These are phyloP conservation scores for Wickerhamiella brachini DNA, from an alignment of 805 yeast genomes.

Conservation along the genomic window DNA sequence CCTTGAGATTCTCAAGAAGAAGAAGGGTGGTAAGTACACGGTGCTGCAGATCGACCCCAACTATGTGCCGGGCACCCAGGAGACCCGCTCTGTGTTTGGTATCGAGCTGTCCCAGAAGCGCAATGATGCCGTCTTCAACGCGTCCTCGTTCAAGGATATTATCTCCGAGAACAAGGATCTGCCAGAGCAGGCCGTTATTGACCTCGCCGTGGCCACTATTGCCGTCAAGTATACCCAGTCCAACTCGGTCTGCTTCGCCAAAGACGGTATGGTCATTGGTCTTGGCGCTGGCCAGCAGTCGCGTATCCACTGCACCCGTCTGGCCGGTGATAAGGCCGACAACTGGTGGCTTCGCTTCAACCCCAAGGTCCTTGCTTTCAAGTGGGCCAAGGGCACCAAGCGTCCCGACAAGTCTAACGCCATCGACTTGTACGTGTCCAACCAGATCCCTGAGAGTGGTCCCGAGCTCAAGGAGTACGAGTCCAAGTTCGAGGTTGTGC, in stretches of 20 bases:
- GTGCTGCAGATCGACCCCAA: slow-evolving; percentile 92
- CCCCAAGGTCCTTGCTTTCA: slow-evolving; percentile 79
- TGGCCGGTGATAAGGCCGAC: slow-evolving; percentile 98
- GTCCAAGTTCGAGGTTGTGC: slow-evolving; percentile 71
- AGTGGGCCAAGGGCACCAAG: slow-evolving; percentile 97
- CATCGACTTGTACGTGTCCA: slow-evolving; percentile 83
- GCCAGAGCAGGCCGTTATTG: slow-evolving; percentile 85
- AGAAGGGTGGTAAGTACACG: slow-evolving; percentile 96
- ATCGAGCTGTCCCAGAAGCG: slow-evolving; percentile 91
- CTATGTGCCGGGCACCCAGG: slow-evolving; percentile 66
- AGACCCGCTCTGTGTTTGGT: slow-evolving; percentile 93
- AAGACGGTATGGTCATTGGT: slow-evolving; percentile 98
- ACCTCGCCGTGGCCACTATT: slow-evolving; percentile 92
- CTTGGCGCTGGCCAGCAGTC: slow-evolving; percentile 99
- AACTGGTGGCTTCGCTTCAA: slow-evolving; percentile 99
- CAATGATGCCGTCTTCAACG: slow-evolving; percentile 91
- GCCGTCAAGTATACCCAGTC: slow-evolving; percentile 97
- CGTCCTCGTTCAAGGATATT: slow-evolving; percentile 80
- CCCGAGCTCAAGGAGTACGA: slow-evolving; percentile 91
- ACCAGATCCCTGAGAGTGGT: slow-evolving; percentile 79
- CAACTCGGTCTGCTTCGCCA: slow-evolving; percentile 96
- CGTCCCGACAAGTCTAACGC: slow-evolving; percentile 98
- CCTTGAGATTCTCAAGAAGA: slow-evolving; percentile 69
- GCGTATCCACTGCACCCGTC: slow-evolving; percentile 96
- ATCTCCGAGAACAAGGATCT: slow-evolving; percentile 76